These are phyloP conservation scores for Cordyceps cicadae DNA, from an alignment of 2,329 filamentous ascomycete species.

Conservation along the genomic window DNA sequence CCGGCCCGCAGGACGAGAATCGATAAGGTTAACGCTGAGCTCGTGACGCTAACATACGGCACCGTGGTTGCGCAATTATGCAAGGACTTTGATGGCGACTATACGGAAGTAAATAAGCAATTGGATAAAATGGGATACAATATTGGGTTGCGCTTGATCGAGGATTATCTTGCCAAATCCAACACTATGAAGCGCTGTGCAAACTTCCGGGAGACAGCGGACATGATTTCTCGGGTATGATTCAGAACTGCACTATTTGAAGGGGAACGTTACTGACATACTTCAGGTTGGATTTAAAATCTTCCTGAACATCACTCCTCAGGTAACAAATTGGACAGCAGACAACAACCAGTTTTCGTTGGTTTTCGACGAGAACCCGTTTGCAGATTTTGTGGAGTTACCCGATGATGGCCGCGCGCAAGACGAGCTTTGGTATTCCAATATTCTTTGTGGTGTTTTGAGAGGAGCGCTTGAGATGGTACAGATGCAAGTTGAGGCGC, in stretches of 20 bases:
- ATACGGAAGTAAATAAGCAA: slow-evolving; percentile 92
- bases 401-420: slow-evolving; percentile 93
- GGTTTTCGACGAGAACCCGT: slow-evolving; percentile 91
- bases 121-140: slow-evolving; percentile 99
- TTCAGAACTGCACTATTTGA: not conserved
- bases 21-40: slow-evolving; percentile 96
- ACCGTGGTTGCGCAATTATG: slow-evolving; percentile 95
- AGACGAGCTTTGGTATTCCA: slow-evolving; percentile 97
- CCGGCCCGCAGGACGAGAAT: slow-evolving; percentile 66
- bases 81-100: slow-evolving; percentile 92
- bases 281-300: slow-evolving; percentile 93
- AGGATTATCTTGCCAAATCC: slow-evolving; percentile 95
- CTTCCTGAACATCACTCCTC: slow-evolving; percentile 92
- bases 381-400: slow-evolving; percentile 95
- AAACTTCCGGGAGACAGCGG: slow-evolving; percentile 92
- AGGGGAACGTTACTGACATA: not conserved
- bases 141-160: slow-evolving; percentile 89
- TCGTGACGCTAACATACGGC: slow-evolving; percentile 94
- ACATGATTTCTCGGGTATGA: slow-evolving; percentile 82
- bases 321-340: slow-evolving; percentile 88
- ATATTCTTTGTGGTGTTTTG: slow-evolving; percentile 89
- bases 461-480: slow-evolving; percentile 95
- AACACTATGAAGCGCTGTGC: slow-evolving; percentile 80
- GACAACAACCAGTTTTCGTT: slow-evolving; percentile 96
- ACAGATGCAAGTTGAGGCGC: slow-evolving; percentile 97